A percentile compares a stretch with the other conserved stretches of the same genome.
Conservation (phyloP, 2,329 filamentous ascomycete species). For the Beauveria varroae region DNA sequence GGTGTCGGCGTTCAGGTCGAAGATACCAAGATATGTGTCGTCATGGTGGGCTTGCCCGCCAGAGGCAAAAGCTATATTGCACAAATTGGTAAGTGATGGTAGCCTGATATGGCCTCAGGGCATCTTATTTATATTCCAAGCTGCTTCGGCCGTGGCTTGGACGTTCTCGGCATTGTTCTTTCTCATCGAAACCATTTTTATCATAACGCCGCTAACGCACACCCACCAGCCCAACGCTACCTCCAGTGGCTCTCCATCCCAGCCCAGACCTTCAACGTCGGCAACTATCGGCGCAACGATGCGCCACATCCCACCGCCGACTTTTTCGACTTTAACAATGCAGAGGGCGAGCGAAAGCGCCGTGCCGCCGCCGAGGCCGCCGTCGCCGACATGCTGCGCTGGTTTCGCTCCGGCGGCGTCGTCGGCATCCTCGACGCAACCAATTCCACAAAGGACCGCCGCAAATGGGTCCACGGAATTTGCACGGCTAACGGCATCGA, state of each 20-base stretch:
- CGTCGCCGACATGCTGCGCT: conserved; percentile 85
- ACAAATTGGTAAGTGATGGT: conserved; percentile 67
- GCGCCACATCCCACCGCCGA: conserved; percentile 86
- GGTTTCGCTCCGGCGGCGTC: conserved; percentile 75
- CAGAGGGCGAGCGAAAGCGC: conserved; percentile 82
- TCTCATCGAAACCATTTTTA: neutral
- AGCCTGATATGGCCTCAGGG: conserved; percentile 5
- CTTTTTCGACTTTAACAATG: conserved; percentile 89
- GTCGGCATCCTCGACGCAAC: conserved; percentile 95
- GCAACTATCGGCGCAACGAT: conserved; percentile 83
- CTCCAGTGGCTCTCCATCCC: conserved; percentile 94
- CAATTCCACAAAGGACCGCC: conserved; percentile 84
- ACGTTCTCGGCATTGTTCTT: neutral
- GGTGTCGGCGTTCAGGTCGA: conserved; percentile 78
- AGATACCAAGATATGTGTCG: conserved; percentile 93
- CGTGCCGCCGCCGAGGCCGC: conserved; percentile 86
- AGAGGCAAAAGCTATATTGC: conserved; percentile 96
- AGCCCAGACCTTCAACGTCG: conserved; percentile 94
- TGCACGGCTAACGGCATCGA: conserved; percentile 73
- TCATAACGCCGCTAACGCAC: neutral
- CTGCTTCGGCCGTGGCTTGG: no score
- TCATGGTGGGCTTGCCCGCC: conserved; percentile 96
- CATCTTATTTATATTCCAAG: no score
- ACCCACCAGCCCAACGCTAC: conserved; percentile 70
- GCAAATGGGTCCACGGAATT: conserved; percentile 82